A percentile compares a stretch with the other conserved stretches of the same genome.
phyloP scores from a whole-genome alignment of 495 filamentous ascomycete genomes.

The Penicillium lagena region DNA sequence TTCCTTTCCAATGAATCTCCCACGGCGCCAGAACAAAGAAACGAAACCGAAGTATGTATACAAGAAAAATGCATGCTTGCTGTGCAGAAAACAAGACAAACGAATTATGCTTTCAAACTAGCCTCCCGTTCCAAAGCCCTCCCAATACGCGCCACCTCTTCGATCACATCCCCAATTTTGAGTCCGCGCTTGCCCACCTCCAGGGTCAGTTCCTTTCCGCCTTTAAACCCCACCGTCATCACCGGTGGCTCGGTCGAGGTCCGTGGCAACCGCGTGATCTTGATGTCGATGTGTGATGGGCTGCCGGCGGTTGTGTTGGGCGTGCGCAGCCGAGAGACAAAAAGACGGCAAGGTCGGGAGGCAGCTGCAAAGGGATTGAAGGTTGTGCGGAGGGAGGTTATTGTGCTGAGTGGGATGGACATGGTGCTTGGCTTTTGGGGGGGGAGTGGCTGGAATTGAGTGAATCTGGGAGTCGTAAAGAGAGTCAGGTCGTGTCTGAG shows the following conservation, averaged over 20 bases:
- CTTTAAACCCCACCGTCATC: conserved; percentile 63
- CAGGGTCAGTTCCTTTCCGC: conserved; percentile 39
- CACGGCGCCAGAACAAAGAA: conserved; percentile 1
- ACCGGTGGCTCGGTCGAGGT: conserved; percentile 45
- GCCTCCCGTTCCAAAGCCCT: conserved; percentile 71
- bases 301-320: conserved; percentile 62
- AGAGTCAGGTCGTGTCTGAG: too few relatives aligned
- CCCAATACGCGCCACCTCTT: conserved; percentile 88
- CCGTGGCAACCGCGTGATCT: conserved; percentile 60
- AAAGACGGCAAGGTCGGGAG: conserved; percentile 73
- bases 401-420: conserved; percentile 58
- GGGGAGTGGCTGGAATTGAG: neutral
- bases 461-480: neutral
- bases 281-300: conserved; percentile 70
- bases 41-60: conserved; percentile 4
- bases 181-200: conserved; percentile 83
- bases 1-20: neutral
- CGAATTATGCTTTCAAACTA: conserved; percentile 58
- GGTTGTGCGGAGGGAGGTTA: conserved; percentile 72
- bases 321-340: conserved; percentile 71
- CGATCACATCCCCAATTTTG: conserved; percentile 78
- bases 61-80: conserved; percentile 16
- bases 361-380: conserved; percentile 87
- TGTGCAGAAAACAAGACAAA: conserved; percentile 12
- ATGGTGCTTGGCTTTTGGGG: conserved; percentile 44